Evolutionary conservation across 768 basidiomycete species (phyloP), one percentile per base, ranked within the genome.

Genomic region (Dioszegia crocea): DNA sequence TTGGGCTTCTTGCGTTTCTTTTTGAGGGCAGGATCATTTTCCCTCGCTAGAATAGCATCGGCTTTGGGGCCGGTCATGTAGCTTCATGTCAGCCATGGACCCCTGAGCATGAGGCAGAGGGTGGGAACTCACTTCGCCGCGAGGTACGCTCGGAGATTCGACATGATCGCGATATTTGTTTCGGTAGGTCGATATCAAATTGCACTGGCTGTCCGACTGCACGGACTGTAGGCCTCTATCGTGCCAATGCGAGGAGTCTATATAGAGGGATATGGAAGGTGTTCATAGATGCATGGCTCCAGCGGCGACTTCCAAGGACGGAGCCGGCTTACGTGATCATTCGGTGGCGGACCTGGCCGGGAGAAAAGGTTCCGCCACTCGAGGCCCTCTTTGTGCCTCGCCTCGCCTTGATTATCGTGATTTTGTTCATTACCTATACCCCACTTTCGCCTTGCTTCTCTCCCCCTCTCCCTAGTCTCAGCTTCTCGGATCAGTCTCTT

Each of bases 11-110:
- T 90, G 81, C 89, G 90, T 73, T 82, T 82, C 74, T 82, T 82
- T 0, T 71, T 72, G 4, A 66, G 39, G 1, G 49, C 57, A 12
- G 66, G 66, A 19, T 75, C 74, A 80, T 78, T 80, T 0, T 83
- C 76, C 44, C 84, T 84, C 3, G 91, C 81, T 8, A 97, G 81
- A 62, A 98, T 98, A 5, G 91, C 92, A 66, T 97, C 94, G 1
- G 93, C 91, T 70, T 97, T 98, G 0, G 90, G 85, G 0, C 94
- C 94, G 4, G 91, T 86, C 92, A 97, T 94, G 80, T 98, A 98
- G 62, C 74, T 72, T 17, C 27, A 12, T 3, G 29, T 59, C 39
- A 57, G 41, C 46, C 46, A 26, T 4, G 36, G 17, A 11, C 19
- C 26, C 23, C n/a, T 51, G 16, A 46, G 45, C 11, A 27, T 29